These are phyloP conservation scores for Grammothele lineata DNA, from an alignment of 768 basidiomycete genomes.

Conservation along the genomic window DNA sequence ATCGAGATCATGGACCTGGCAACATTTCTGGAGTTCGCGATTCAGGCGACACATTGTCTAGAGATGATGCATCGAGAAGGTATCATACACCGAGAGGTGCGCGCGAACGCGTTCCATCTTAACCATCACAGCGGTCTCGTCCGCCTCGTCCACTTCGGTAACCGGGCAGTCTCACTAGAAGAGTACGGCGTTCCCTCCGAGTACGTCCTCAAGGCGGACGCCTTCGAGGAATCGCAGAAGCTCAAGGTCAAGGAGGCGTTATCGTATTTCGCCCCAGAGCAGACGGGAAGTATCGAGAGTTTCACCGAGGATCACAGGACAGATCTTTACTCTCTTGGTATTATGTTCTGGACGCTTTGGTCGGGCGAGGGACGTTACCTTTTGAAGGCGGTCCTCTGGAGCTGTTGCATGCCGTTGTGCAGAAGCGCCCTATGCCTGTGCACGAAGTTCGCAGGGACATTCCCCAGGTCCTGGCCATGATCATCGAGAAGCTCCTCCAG, in stretches of 20 bases:
- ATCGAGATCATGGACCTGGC: conserved; percentile 76
- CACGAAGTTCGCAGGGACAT: conserved; percentile 72
- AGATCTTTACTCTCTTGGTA: conserved; percentile 70
- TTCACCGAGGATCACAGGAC: conserved; percentile 70
- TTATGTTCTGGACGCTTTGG: conserved; percentile 74
- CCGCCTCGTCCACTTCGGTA: conserved; percentile 70
- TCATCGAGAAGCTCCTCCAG: conserved; percentile 69
- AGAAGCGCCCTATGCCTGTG: conserved; percentile 70
- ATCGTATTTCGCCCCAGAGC: conserved; percentile 70
- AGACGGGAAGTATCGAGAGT: conserved; percentile 70
- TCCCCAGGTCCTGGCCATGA: conserved; percentile 64
- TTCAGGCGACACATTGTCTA: conserved; percentile 69
- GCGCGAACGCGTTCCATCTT: conserved; percentile 73
- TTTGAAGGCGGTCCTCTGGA: conserved; percentile 47
- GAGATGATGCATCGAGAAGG: conserved; percentile 58
- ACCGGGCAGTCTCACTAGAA: conserved; percentile 68
- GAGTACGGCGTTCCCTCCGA: conserved; percentile 68
- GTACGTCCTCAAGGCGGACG: conserved; percentile 50
- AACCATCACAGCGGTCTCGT: conserved; percentile 68
- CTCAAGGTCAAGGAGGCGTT: conserved; percentile 71
- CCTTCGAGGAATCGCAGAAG: conserved; percentile 57
- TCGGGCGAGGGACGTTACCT: conserved; percentile 47
- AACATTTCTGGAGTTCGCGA: conserved; percentile 75
- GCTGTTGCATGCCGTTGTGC: conserved; percentile 65
- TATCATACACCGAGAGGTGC: conserved; percentile 69